Percentiles rank a stretch among this genome's conserved stretches.
phyloP scores from a whole-genome alignment of 176 grass and related monocot species.

The Zea luxurians region DNA sequence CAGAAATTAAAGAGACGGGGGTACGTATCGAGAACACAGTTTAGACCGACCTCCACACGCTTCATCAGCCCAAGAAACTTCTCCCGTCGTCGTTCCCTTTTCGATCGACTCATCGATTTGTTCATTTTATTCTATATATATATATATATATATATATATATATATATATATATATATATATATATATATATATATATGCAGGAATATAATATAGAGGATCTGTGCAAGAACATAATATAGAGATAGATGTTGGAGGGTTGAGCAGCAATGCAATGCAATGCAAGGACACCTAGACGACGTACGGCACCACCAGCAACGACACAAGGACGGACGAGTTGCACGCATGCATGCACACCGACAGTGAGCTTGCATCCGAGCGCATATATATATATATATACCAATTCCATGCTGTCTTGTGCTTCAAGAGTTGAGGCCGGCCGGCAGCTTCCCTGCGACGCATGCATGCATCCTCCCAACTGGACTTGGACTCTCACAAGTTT shows the following conservation, averaged over 20 bases:
- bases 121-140: too few relatives aligned
- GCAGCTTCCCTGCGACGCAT: constrained; percentile 47
- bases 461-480: constrained; percentile 18
- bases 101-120: not conserved
- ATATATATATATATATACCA: not conserved
- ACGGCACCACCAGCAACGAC: not conserved
- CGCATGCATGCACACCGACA: constrained; percentile 34
- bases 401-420: constrained; percentile 30
- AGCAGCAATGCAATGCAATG: too few relatives aligned
- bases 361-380: constrained; percentile 6
- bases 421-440: constrained; percentile 27
- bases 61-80: not conserved
- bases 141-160: too few relatives aligned
- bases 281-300: not conserved
- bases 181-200: too few relatives aligned
- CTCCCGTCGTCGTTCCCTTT: not conserved
- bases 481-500: constrained; percentile 46
- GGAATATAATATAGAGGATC: not conserved
- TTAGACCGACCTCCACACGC: not conserved
- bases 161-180: too few relatives aligned
- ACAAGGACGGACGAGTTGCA: constrained; percentile 17
- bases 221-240: too few relatives aligned
- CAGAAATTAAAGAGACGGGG: not conserved
- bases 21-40: not conserved
- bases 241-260: too few relatives aligned